These are phyloP conservation scores for Diplodia seriata DNA, from an alignment of 2,329 filamentous ascomycete species.

Conservation along the genomic window DNA sequence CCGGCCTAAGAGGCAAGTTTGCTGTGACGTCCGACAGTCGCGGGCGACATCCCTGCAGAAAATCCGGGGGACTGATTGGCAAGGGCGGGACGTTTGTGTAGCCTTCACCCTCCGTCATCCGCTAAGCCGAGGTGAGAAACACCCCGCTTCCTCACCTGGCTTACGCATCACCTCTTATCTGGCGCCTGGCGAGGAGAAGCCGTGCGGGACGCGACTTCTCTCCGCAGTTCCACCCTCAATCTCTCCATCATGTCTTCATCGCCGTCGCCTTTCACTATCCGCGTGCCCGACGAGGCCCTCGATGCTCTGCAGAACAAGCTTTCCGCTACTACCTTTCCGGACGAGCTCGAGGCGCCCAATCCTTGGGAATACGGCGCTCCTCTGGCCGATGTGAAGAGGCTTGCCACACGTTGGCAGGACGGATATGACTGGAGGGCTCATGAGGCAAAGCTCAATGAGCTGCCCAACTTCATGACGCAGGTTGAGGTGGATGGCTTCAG, in stretches of 20 bases:
- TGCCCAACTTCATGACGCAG: conserved; percentile 64
- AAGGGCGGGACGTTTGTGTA: neutral
- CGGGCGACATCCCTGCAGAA: neutral
- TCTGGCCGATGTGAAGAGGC: conserved; percentile 64
- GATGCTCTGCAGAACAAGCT: conserved; percentile 65
- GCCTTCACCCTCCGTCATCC: neutral
- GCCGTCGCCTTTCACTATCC: conserved; percentile 48
- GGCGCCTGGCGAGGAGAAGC: neutral
- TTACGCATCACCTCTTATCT: neutral
- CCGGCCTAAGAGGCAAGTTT: neutral
- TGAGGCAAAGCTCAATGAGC: conserved; percentile 65
- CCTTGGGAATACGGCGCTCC: conserved; percentile 68
- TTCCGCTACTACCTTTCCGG: conserved; percentile 60
- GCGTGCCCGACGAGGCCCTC: conserved; percentile 60
- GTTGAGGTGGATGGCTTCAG: conserved; percentile 66
- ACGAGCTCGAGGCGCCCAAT: conserved; percentile 55
- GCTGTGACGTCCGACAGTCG: neutral
- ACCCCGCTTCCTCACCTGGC: neutral
- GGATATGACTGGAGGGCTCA: conserved; percentile 66
- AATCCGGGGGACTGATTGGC: conserved; percentile 7
- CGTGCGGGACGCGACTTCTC: neutral
- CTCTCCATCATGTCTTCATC: conserved; percentile 7
- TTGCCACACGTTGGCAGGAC: conserved; percentile 64
- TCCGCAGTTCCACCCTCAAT: neutral
- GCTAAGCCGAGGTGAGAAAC: neutral